Evolutionary conservation across 129 eudicot species (phyloP).

Genomic region (Chrysanthemum makinoi): DNA sequence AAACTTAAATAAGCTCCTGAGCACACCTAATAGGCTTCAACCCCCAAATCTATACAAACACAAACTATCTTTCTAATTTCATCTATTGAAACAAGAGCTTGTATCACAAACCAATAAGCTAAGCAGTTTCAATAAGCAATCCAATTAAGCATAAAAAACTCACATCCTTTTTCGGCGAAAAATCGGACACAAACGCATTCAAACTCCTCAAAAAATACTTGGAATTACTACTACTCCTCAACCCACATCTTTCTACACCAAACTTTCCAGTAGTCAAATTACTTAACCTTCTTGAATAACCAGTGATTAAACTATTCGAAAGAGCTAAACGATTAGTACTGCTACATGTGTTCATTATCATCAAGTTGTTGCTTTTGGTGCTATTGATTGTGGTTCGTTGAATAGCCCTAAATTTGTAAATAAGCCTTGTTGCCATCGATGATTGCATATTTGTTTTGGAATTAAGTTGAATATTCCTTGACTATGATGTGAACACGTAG

Average conservation of each 20-base stretch:
- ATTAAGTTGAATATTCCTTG: conserved; percentile 24
- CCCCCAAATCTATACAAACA: not conserved
- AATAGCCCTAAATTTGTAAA: not conserved
- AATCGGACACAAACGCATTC: conserved; percentile 59
- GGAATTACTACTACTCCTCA: conserved; percentile 39
- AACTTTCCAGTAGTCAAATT: conserved; percentile 20
- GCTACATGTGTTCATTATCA: conserved; percentile 17
- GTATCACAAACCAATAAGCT: too few species aligned
- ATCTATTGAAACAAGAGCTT: too few species aligned
- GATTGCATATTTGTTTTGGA: conserved; percentile 45
- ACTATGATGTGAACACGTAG: conserved; percentile 36
- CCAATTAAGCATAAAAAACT: not conserved
- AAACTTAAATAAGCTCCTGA: too few species aligned
- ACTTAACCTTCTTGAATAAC: conserved; percentile 18
- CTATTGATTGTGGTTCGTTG: conserved; percentile 20
- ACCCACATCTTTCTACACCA: conserved; percentile 15
- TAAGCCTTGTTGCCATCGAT: conserved; percentile 32
- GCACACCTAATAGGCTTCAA: too few species aligned
- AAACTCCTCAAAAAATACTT: conserved; percentile 33
- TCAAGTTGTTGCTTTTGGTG: conserved; percentile 21
- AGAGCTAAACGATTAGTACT: conserved; percentile 16
- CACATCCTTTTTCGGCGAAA: conserved; percentile 49
- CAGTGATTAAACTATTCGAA: not conserved
- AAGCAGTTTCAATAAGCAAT: too few species aligned
- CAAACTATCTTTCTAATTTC: too few species aligned